These are phyloP conservation scores for Camellia sinensis DNA, from an alignment of 148 eudicot species.

Conservation along the genomic window DNA sequence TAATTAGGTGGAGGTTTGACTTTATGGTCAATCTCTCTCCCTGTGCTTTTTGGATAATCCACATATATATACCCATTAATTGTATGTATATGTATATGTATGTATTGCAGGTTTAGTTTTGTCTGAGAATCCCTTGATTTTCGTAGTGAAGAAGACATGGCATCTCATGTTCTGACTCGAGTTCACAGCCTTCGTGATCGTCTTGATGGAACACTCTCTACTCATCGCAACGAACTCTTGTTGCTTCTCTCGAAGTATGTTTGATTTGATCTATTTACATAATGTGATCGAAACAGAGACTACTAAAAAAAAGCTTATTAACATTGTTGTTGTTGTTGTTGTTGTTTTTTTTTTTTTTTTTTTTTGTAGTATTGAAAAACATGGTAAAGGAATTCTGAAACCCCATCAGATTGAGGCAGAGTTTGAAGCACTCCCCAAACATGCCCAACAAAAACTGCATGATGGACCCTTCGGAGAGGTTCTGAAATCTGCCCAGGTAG, in stretches of 20 bases:
- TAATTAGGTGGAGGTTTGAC: conserved; percentile 13
- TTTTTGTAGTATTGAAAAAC: conserved; percentile 56
- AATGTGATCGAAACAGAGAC: too few relatives aligned
- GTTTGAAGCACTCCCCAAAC: conserved; percentile 50
- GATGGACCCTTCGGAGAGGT: conserved; percentile 86
- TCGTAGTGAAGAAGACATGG: conserved; percentile 32
- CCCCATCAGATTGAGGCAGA: conserved; percentile 79
- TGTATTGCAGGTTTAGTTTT: conserved; percentile 28
- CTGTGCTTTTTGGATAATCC: too few relatives aligned
- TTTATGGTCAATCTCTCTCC: background rate
- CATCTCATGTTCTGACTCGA: conserved; percentile 51
- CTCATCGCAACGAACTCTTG: conserved; percentile 70
- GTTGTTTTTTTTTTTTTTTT: background rate
- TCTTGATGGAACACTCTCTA: conserved; percentile 55
- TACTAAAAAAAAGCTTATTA: too few relatives aligned
- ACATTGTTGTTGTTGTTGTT: background rate
- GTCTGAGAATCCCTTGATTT: conserved; percentile 8
- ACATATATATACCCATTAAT: too few relatives aligned
- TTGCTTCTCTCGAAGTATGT: conserved; percentile 58
- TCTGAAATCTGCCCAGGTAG: conserved; percentile 82
- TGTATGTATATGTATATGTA: too few relatives aligned
- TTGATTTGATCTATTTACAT: too few relatives aligned
- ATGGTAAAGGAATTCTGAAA: conserved; percentile 86
- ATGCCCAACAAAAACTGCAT: conserved; percentile 42
- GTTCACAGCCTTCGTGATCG: conserved; percentile 84